These are phyloP conservation scores for Rhododendron williamsianum DNA, from an alignment of 148 eudicot genomes.

Conservation along the genomic window DNA sequence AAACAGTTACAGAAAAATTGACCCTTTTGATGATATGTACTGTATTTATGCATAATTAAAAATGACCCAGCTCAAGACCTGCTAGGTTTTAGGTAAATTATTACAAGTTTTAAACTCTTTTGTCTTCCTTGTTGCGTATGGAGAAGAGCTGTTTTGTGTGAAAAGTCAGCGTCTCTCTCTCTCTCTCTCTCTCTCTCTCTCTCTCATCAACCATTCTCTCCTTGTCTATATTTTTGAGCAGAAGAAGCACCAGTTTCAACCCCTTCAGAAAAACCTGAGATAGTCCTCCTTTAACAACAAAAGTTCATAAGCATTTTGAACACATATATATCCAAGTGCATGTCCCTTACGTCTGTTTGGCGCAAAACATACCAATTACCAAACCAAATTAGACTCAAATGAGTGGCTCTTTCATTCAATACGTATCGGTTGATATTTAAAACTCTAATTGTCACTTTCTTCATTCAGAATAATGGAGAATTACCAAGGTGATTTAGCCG, in stretches of 20 bases:
- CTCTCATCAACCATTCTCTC: constrained; percentile 6
- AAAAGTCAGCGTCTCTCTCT: constrained; percentile 56
- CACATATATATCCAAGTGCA: constrained; percentile 11
- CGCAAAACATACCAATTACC: constrained; percentile 8
- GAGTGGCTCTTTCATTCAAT: not conserved
- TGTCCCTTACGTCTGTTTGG: constrained; percentile 27
- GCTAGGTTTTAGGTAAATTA: constrained; percentile 14
- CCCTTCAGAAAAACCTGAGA: constrained; percentile 5
- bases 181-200: constrained; percentile 21
- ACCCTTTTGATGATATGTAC: constrained; percentile 19
- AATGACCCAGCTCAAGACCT: constrained; percentile 26
- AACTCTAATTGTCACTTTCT: constrained; percentile 2
- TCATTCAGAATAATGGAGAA: constrained; percentile 26
- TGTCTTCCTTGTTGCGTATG: constrained; percentile 34
- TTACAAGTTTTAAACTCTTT: constrained; percentile 11
- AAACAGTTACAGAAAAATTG: constrained; percentile 30
- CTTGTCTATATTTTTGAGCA: constrained; percentile 2
- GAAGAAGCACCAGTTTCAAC: constrained; percentile 17
- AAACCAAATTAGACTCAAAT: not conserved
- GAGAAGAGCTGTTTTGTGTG: constrained; percentile 29
- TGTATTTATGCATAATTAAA: not conserved
- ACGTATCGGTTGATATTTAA: not conserved
- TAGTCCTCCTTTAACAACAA: not conserved
- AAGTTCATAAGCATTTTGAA: not conserved
- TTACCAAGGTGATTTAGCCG: constrained; percentile 68